phyloP scores from a whole-genome alignment of 257 asterid genomes.

The Leonotis leonurus region DNA sequence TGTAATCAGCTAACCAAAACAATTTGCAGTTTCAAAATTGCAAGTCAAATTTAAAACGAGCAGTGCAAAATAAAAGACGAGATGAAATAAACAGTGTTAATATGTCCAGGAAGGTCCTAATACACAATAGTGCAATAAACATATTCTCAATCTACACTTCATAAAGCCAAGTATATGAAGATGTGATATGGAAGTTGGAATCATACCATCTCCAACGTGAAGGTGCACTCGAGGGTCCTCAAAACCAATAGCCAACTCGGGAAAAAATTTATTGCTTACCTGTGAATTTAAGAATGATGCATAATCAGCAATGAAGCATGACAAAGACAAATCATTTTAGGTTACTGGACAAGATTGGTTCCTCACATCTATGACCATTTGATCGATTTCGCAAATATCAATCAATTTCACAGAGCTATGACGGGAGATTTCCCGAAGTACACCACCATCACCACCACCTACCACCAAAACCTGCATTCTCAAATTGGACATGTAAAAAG shows the following conservation, averaged over 20 bases:
- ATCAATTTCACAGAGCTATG: conserved; percentile 82
- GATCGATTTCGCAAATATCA: conserved; percentile 95
- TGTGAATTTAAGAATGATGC: conserved; percentile 22
- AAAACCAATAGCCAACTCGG: conserved; percentile 87
- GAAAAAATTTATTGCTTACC: conserved; percentile 92
- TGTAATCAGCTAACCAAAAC: not conserved
- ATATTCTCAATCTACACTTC: too few species aligned
- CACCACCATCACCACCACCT: conserved; percentile 99
- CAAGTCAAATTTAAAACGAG: not conserved
- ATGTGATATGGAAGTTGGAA: not conserved
- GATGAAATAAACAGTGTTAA: not conserved
- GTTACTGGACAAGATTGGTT: conserved; percentile 12
- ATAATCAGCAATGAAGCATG: conserved; percentile 5
- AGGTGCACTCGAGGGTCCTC: conserved; percentile 93
- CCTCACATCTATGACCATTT: conserved; percentile 94
- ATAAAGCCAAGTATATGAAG: too few species aligned
- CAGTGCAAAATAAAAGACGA: not conserved
- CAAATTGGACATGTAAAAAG: conserved; percentile 1
- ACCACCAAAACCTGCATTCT: conserved; percentile 83
- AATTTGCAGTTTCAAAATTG: not conserved
- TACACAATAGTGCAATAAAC: not conserved
- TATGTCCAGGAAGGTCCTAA: too few species aligned
- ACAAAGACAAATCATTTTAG: not conserved
- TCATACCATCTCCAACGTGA: conserved; percentile 92
- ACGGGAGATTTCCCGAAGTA: conserved; percentile 86